Conservation (phyloP, 768 basidiomycete species). For the Tricholoma saponaceum region DNA sequence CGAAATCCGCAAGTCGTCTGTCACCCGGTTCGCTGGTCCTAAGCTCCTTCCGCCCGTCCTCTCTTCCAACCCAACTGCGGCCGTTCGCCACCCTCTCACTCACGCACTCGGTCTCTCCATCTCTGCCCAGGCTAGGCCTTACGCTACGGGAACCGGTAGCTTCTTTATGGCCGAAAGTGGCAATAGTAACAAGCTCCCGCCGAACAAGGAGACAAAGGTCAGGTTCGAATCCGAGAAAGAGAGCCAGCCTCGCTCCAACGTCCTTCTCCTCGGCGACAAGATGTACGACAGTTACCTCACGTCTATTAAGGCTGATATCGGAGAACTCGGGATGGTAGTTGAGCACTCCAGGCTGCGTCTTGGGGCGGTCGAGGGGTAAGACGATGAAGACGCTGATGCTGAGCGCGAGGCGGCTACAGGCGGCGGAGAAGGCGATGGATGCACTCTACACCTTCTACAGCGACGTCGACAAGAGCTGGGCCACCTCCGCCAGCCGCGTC, state of each 20-base stretch:
- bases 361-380: background rate
- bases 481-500: slow-evolving; percentile 13
- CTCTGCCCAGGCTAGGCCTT: slow-evolving; percentile 17
- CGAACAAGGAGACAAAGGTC: slow-evolving; percentile 14
- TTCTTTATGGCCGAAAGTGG: slow-evolving; percentile 27
- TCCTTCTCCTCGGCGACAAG: slow-evolving; percentile 21
- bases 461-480: slow-evolving; percentile 22
- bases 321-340: background rate
- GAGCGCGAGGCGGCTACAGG: slow-evolving; percentile 6
- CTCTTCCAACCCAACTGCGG: background rate
- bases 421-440: slow-evolving; percentile 4
- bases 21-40: background rate
- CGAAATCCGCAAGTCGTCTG: background rate
- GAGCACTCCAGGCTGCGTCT: too few species aligned
- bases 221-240: slow-evolving; percentile 10
- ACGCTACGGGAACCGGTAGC: slow-evolving; percentile 27
- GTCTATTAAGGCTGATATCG: slow-evolving; percentile 14
- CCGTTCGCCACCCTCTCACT: background rate
- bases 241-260: slow-evolving; percentile 15
- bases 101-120: slow-evolving; percentile 16
- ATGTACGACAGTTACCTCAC: slow-evolving; percentile 12
- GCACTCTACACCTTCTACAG: slow-evolving; percentile 11
- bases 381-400: slow-evolving; percentile 2
- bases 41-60: background rate
- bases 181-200: slow-evolving; percentile 16